Evolutionary conservation across 225 moss, liverwort and hornwort species (phyloP), one percentile per base, ranked within the genome.

Genomic region (Bryoerythrophyllum caledonicum): DNA sequence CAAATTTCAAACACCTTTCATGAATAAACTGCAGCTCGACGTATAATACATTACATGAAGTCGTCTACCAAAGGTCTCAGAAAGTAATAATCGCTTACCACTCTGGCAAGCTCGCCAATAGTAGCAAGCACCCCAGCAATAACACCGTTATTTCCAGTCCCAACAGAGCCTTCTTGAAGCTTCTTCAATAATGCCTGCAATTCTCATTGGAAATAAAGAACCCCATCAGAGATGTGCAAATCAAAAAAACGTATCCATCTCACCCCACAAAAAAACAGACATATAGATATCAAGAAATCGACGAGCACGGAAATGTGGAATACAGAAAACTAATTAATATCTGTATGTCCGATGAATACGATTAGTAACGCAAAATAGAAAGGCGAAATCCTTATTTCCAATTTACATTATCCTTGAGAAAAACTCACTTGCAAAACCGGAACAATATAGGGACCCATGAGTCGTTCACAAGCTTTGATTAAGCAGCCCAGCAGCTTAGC

Each of bases 111-210:
- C 74, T 99, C 95, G 68, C 95, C 99, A 75, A 99, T 77, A 73
- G 99, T 99, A 27, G 99, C 95, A 73, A 99, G 88, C 27, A 99
- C 99, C 70, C 91, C 99, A 62, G 99, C 88, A 83, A 99, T 89
- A 59, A 99, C 99, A 70, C 87, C 93, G 72, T 87, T 93, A 73
- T 92, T 99, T 68, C 95, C 95, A 74, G 89, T 86, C 71, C 91
- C 90, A 71, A 86, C 82, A 32, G 85, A 87, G 60, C 95, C 99
- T 83, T 95, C 93, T 74, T 88, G 89, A 78, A 99, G 67, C 82
- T 91, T 99, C 61, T 82, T 82, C 51, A 99, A 83, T 73, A 99
- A 87, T 7, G 90, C 87, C 97, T 99, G 87, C 61, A 72, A 68
- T 74, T 68, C 56, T 68, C 15, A 70, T 65, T 41, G 44, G 49